Conservation (phyloP, 345 rosid species). For the Alliaria petiolata region DNA sequence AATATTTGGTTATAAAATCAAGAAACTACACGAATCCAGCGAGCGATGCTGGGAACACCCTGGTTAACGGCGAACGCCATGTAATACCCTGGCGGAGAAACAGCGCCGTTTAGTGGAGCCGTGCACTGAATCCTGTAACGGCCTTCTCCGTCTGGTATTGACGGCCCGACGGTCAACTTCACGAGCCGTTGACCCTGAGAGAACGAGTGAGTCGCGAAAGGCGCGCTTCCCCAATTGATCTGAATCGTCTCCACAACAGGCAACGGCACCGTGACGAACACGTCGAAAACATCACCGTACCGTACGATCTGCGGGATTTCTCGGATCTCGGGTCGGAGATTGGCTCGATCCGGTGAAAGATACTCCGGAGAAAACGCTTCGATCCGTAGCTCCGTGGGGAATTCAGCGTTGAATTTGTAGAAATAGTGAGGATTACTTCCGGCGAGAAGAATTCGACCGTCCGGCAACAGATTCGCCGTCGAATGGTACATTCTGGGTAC, state of each 20-base stretch:
- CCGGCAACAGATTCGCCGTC: slow-evolving; percentile 81
- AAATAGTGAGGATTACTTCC: slow-evolving; percentile 89
- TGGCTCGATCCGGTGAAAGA: slow-evolving; percentile 66
- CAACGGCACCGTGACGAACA: slow-evolving; percentile 50
- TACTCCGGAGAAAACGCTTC: slow-evolving; percentile 93
- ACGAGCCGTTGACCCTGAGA: slow-evolving; percentile 84
- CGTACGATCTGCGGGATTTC: slow-evolving; percentile 50
- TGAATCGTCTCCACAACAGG: slow-evolving; percentile 72
- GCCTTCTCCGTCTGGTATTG: slow-evolving; percentile 44
- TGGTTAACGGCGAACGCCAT: slow-evolving; percentile 86
- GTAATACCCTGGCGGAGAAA: slow-evolving; percentile 88
- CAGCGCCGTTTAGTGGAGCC: slow-evolving; percentile 69
- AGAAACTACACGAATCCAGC: slow-evolving; percentile 69
- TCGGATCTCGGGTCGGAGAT: slow-evolving; percentile 60
- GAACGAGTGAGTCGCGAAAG: slow-evolving; percentile 84
- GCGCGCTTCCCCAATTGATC: slow-evolving; percentile 59
- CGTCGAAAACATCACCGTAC: slow-evolving; percentile 46
- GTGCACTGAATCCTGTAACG: slow-evolving; percentile 58
- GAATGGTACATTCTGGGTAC: slow-evolving; percentile 90
- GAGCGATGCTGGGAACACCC: slow-evolving; percentile 85
- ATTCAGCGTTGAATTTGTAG: slow-evolving; percentile 54
- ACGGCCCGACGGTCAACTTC: slow-evolving; percentile 54
- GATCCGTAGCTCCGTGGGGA: slow-evolving; percentile 73
- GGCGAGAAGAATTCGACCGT: slow-evolving; percentile 71
- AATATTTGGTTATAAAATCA: slow-evolving; percentile 10